Evolutionary conservation across 2,329 filamentous ascomycete genomes (phyloP).

Genomic region (Cladorrhinum sp.): DNA sequence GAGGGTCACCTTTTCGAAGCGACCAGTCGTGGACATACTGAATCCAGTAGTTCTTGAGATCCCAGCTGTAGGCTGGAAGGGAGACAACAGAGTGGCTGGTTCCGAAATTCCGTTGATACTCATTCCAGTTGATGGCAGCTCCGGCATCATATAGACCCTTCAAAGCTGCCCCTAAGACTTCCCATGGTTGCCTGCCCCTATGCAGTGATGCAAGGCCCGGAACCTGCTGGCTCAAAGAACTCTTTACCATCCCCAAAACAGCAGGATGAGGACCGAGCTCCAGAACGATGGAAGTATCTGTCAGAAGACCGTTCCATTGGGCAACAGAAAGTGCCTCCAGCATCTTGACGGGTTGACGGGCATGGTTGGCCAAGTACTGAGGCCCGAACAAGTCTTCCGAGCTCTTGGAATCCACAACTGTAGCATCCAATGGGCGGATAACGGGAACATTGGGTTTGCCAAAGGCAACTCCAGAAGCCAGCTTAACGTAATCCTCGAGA

Average conservation of each 20-base stretch:
- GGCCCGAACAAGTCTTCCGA: conserved; percentile 56
- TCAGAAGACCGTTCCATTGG: conserved; percentile 43
- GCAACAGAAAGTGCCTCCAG: conserved; percentile 46
- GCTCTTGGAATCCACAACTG: conserved; percentile 37
- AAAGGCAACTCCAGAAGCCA: conserved; percentile 38
- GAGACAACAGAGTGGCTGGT: conserved; percentile 49
- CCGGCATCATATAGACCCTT: conserved; percentile 5
- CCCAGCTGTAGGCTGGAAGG: conserved; percentile 60
- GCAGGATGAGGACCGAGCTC: conserved; percentile 6
- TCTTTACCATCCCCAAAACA: conserved; percentile 5
- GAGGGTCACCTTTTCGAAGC: conserved; percentile 56
- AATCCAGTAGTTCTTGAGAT: conserved; percentile 56
- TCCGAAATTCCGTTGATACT: conserved; percentile 56
- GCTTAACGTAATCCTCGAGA: conserved; percentile 52
- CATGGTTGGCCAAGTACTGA: conserved; percentile 61
- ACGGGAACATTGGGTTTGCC: conserved; percentile 53
- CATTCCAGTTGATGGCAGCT: conserved; percentile 43
- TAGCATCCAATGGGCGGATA: conserved; percentile 63
- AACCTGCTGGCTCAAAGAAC: neutral
- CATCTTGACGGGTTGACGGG: conserved; percentile 67
- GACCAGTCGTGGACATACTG: conserved; percentile 55
- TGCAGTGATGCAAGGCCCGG: neutral
- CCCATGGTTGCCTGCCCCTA: neutral
- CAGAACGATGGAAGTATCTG: neutral
- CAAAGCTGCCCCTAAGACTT: neutral